Evolutionary conservation across 2,329 filamentous ascomycete genomes (phyloP), one percentile per base, ranked within the genome.

Genomic region (Colletotrichum liriopes): DNA sequence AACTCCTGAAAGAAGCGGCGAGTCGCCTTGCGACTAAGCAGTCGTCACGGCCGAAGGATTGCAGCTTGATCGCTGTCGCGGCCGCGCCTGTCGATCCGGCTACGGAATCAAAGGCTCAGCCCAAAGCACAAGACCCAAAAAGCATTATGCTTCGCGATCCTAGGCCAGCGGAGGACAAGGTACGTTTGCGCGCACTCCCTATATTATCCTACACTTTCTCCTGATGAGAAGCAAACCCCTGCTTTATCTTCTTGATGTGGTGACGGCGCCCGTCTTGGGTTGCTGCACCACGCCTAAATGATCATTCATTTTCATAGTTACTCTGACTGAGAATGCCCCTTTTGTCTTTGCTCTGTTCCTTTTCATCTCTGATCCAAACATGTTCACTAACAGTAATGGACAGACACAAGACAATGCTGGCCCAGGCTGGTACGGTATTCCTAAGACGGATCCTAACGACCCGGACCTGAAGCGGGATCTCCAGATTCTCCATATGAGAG

Each of bases 391-490:
- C 32, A 45, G 41, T 9, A 32, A 14, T 4, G 7, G 39, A 43
- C 39, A 72, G 70, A 51, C 39, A 55, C 80, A 81, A 65, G 79
- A 86, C 69, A 93, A 92, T 73, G 93, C 95, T 62, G 96, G 96
- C 55, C 83, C 91, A 20, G 87, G 93, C 70, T 98, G 96, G 96
- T 98, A 93, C 84, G 89, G 97, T 77, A 87, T 99, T 65, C 95
- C 95, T 7, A 92, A 92, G 77, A 98, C 96, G 35, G 87, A 94
- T 62, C 90, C 94, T 11, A 98, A 96, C 32, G 87, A 94, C 61
- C 90, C 94, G 16, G 92, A 97, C 78, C 86, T 98, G 73, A 97
- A 95, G 83, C 90, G 94, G 76, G 96, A 99, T 80, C 86, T 98
- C 62, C 95, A 98, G 82, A 86, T 98, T 14, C 86, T 99, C 71